phyloP scores from a whole-genome alignment of 139 green algal genomes.

The Closterium sp. region DNA sequence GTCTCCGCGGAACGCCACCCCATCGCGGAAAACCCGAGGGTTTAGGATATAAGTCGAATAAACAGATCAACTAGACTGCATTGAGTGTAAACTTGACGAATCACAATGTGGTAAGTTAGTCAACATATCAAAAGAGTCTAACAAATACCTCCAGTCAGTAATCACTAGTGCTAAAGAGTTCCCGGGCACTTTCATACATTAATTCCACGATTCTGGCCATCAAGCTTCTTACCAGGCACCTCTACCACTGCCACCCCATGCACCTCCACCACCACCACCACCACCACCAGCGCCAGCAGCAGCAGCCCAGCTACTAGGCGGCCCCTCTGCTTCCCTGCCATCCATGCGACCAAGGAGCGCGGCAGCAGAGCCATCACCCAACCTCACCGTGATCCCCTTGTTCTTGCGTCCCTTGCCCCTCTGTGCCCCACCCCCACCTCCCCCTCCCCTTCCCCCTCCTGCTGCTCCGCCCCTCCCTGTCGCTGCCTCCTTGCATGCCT shows the following conservation, averaged over 20 bases:
- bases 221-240: not conserved
- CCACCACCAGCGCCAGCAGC: not conserved
- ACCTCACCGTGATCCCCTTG: constrained; percentile 8
- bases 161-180: not conserved
- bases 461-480: not conserved
- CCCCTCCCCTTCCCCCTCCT: no score
- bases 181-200: not conserved
- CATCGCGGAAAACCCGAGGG: no score
- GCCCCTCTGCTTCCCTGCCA: not conserved
- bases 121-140: no score
- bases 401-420: constrained; percentile 9
- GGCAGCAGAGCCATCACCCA: constrained; percentile 7
- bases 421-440: not conserved
- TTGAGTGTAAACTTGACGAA: no score
- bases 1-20: no score
- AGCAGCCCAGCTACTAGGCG: not conserved
- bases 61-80: no score
- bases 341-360: not conserved
- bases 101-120: no score
- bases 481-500: not conserved
- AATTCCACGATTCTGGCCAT: no score
- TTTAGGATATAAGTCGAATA: no score
- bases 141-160: not conserved
- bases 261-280: not conserved
- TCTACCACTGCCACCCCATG: not conserved